Percentiles rank a stretch among this genome's conserved stretches.
Evolutionary conservation across 2,329 filamentous ascomycete species (phyloP).

Genomic region (Rhinocladiella similis): DNA sequence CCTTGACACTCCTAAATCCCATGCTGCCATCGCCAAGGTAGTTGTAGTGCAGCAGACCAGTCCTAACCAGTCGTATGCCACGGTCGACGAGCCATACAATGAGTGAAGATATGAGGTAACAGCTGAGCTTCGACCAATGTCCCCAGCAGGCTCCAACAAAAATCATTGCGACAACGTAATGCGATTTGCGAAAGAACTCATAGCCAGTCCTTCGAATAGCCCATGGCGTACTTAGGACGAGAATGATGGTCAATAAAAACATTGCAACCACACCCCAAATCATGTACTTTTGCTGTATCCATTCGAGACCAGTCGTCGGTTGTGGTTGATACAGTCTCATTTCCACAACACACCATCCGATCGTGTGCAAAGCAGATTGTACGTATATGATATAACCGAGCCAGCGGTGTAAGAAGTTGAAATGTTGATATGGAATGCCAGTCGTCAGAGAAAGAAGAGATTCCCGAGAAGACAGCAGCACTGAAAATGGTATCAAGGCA

Average conservation of each 20-base stretch:
- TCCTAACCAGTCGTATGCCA: constrained; percentile 58
- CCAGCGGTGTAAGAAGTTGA: constrained; percentile 79
- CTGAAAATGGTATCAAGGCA: constrained; percentile 69
- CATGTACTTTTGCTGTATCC: constrained; percentile 66
- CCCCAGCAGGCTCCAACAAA: constrained; percentile 76
- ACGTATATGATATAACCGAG: constrained; percentile 70
- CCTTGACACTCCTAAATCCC: constrained; percentile 57
- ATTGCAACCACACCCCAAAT: constrained; percentile 73
- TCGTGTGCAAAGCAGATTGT: constrained; percentile 68
- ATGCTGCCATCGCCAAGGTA: constrained; percentile 46
- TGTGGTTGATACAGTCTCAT: constrained; percentile 69
- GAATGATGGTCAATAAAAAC: constrained; percentile 61
- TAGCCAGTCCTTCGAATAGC: constrained; percentile 69
- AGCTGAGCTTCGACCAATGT: constrained; percentile 68
- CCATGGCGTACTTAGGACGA: constrained; percentile 58
- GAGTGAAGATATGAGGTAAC: constrained; percentile 68
- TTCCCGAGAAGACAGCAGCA: constrained; percentile 68
- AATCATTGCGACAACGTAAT: constrained; percentile 71
- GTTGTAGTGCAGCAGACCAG: constrained; percentile 61
- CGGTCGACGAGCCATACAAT: constrained; percentile 67
- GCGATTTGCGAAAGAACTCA: constrained; percentile 73
- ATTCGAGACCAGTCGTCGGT: constrained; percentile 57
- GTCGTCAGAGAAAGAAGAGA: constrained; percentile 69
- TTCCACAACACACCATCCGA: constrained; percentile 70
- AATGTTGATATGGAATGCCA: constrained; percentile 72